Evolutionary conservation across 768 basidiomycete species (phyloP).

Genomic region (Tubosaeta brunneosetosa): DNA sequence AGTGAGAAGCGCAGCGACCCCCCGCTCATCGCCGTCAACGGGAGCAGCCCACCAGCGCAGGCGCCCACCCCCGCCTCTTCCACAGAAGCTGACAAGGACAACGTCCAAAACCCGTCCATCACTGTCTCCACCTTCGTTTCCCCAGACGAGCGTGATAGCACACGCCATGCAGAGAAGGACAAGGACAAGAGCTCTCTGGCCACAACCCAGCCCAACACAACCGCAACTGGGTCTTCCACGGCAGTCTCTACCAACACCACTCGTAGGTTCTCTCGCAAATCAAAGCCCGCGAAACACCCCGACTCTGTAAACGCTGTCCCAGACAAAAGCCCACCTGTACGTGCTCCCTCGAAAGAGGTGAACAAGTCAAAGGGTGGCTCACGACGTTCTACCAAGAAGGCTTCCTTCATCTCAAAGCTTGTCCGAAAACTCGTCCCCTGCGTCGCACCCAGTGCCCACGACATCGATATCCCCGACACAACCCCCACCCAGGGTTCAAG

Average conservation of each 20-base stretch:
- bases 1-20: slow-evolving; percentile 20
- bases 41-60: slow-evolving; percentile 22
- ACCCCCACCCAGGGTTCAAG: slow-evolving; percentile 15
- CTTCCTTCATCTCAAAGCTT: slow-evolving; percentile 57
- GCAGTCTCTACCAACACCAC: slow-evolving; percentile 15
- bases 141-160: slow-evolving; percentile 31
- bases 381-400: slow-evolving; percentile 36
- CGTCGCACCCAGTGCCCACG: slow-evolving; percentile 51
- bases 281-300: slow-evolving; percentile 17
- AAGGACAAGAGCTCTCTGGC: slow-evolving; percentile 45
- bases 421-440: slow-evolving; percentile 65
- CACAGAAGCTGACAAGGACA: slow-evolving; percentile 36
- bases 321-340: slow-evolving; percentile 30
- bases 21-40: slow-evolving; percentile 23
- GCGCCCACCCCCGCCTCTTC: slow-evolving; percentile 28
- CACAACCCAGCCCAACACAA: slow-evolving; percentile 38
- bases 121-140: slow-evolving; percentile 32
- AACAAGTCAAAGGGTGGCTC: slow-evolving; percentile 33
- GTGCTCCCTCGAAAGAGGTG: slow-evolving; percentile 30
- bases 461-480: slow-evolving; percentile 34
- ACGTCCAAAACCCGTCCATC: slow-evolving; percentile 30
- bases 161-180: slow-evolving; percentile 34
- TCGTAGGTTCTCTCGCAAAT: slow-evolving; percentile 31
- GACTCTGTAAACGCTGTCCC: slow-evolving; percentile 15
- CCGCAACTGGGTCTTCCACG: slow-evolving; percentile 20